phyloP scores from a whole-genome alignment of 2,329 filamentous ascomycete genomes.

The Penicillium sp. region DNA sequence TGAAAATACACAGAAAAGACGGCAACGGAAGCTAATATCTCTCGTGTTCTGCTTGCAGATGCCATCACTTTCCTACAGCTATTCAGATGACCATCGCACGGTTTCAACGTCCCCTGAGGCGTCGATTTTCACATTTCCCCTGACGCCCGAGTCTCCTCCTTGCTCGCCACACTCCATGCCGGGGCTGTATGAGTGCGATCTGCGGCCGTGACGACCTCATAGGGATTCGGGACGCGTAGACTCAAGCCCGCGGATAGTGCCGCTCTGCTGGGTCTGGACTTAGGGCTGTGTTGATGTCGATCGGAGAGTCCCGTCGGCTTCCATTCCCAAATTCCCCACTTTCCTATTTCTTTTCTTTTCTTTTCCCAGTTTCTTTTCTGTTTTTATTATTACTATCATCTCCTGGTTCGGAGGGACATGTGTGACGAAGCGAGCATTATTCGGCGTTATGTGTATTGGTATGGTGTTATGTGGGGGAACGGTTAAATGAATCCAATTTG shows the following conservation, averaged over 20 bases:
- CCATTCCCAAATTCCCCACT: constrained; percentile 5
- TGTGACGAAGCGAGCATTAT: constrained; percentile 18
- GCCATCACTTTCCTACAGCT: constrained; percentile 29
- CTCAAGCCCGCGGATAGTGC: constrained; percentile 4
- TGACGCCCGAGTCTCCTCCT: constrained; percentile 41
- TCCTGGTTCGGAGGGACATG: constrained; percentile 5
- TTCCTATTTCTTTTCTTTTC: constrained; percentile 5
- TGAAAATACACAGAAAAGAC: constrained; percentile 13
- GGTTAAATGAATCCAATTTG: not conserved
- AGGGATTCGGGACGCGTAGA: not conserved
- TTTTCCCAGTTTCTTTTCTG: not conserved
- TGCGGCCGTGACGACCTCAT: constrained; percentile 7
- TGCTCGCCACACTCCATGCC: constrained; percentile 37
- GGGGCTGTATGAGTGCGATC: constrained; percentile 23
- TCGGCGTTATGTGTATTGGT: constrained; percentile 11
- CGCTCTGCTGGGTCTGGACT: constrained; percentile 1
- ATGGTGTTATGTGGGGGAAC: not conserved
- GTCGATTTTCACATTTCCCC: constrained; percentile 37
- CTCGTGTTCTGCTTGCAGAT: constrained; percentile 17
- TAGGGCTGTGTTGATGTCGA: not conserved
- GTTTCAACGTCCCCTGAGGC: constrained; percentile 40
- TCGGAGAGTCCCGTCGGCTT: not conserved
- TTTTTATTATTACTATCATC: constrained; percentile 4
- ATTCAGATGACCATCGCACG: constrained; percentile 38
- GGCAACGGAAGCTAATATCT: constrained; percentile 20